Percentiles rank a stretch among this genome's conserved stretches.
Conservation (phyloP, 1,284 basidiomycete species). For the Termitomyces sp. region DNA sequence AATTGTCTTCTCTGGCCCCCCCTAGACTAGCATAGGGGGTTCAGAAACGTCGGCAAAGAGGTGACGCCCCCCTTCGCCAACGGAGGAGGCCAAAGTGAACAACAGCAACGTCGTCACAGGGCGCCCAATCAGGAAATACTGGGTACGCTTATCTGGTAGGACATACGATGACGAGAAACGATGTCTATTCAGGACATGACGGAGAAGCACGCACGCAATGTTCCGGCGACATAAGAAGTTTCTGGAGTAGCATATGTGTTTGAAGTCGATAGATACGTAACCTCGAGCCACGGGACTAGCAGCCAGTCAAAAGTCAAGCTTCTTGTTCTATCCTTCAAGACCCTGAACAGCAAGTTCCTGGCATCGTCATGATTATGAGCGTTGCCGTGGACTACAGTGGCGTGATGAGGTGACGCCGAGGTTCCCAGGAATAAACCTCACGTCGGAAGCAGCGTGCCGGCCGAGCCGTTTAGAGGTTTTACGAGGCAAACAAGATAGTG, state of each 20-base stretch:
- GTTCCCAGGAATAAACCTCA: conserved; percentile 2
- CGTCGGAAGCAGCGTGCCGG: conserved; percentile 10
- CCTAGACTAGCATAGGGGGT: not conserved
- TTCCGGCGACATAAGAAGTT: conserved; percentile 12
- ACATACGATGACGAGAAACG: conserved; percentile 8
- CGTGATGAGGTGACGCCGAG: not conserved
- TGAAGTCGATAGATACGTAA: conserved; percentile 5
- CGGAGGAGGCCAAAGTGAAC: conserved; percentile 7
- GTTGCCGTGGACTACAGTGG: not conserved
- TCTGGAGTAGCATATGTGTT: not conserved
- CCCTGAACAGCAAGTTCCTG: not conserved
- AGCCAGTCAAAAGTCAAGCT: not conserved
- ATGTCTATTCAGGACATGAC: conserved; percentile 9
- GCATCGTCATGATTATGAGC: conserved; percentile 2
- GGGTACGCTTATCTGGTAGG: conserved; percentile 1
- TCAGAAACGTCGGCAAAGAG: not conserved
- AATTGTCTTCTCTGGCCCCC: conserved; percentile 2
- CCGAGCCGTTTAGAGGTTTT: conserved; percentile 5
- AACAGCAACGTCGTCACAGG: conserved; percentile 13
- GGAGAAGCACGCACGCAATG: conserved; percentile 7
- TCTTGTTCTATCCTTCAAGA: not conserved
- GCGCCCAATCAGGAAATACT: conserved; percentile 4
- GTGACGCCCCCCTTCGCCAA: conserved; percentile 4
- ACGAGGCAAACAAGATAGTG: not conserved
- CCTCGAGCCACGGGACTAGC: not conserved